Conservation (phyloP, 495 filamentous ascomycete genomes). For the Stereocaulon alpinum region DNA sequence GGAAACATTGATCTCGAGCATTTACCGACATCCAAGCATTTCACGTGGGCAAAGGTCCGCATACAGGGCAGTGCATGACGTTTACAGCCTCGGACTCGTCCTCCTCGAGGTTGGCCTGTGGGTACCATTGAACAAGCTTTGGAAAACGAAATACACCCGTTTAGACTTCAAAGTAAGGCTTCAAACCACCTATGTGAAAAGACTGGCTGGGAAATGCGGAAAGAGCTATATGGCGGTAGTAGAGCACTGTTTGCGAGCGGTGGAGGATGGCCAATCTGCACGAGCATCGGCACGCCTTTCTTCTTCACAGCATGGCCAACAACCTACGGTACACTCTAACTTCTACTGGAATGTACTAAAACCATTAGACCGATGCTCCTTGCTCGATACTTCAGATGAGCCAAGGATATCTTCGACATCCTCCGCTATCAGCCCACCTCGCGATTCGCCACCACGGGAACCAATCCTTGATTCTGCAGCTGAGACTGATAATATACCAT, state of each 20-base stretch:
- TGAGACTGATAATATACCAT: not conserved
- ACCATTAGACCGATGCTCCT: slow-evolving; percentile 32
- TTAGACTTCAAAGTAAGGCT: slow-evolving; percentile 53
- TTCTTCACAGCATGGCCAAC: slow-evolving; percentile 5
- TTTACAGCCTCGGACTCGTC: slow-evolving; percentile 76
- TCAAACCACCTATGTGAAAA: slow-evolving; percentile 51
- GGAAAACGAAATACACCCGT: slow-evolving; percentile 56
- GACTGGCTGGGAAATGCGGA: slow-evolving; percentile 62
- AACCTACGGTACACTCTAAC: slow-evolving; percentile 25
- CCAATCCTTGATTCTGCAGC: not conserved
- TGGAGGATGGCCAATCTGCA: slow-evolving; percentile 35
- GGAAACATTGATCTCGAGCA: slow-evolving; percentile 44
- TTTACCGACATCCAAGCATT: slow-evolving; percentile 64
- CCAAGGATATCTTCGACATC: slow-evolving; percentile 9
- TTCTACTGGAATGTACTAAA: slow-evolving; percentile 34
- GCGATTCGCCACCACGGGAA: no score
- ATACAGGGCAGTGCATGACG: slow-evolving; percentile 52
- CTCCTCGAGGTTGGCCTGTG: slow-evolving; percentile 82
- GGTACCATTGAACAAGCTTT: slow-evolving; percentile 60
- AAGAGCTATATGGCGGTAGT: slow-evolving; percentile 71
- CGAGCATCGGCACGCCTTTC: slow-evolving; percentile 1
- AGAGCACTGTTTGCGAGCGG: slow-evolving; percentile 65
- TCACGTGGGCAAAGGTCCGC: slow-evolving; percentile 19
- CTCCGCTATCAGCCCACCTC: slow-evolving; percentile 1
- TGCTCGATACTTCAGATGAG: slow-evolving; percentile 28